Percentiles rank a stretch among this genome's conserved stretches.
Conservation (phyloP, 2,329 filamentous ascomycete genomes). For the Capronia coronata region DNA sequence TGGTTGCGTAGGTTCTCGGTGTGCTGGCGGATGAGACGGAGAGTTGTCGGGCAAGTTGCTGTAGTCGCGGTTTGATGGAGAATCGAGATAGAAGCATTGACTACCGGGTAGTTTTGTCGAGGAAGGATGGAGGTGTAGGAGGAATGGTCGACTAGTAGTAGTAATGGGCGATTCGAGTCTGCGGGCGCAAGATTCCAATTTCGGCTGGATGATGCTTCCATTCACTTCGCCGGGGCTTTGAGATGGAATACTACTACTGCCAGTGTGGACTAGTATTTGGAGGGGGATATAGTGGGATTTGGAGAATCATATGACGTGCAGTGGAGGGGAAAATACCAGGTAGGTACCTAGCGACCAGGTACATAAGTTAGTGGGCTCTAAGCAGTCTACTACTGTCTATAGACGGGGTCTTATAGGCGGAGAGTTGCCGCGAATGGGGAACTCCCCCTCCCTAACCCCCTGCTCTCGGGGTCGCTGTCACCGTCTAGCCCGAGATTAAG, state of each 20-base stretch:
- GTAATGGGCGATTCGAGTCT: not conserved
- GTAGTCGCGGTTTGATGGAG: slow-evolving; percentile 6
- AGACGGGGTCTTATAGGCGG: too few species aligned
- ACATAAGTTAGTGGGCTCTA: too few species aligned
- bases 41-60: slow-evolving; percentile 9
- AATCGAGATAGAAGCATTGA: slow-evolving; percentile 12
- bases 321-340: too few species aligned
- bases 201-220: not conserved
- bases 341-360: too few species aligned
- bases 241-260: too few species aligned
- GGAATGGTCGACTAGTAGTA: not conserved
- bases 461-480: too few species aligned
- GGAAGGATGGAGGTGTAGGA: not conserved
- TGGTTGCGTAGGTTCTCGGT: slow-evolving; percentile 18
- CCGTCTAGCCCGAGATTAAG: too few species aligned
- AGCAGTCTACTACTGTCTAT: too few species aligned
- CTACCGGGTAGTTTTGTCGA: not conserved
- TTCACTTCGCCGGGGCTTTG: not conserved
- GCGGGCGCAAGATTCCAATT: not conserved
- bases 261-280: too few species aligned
- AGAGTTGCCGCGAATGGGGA: too few species aligned
- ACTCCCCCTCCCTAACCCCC: not conserved
- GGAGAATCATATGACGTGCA: not conserved
- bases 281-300: not conserved
- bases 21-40: not conserved